Base-by-base conservation (phyloP, 2,329 filamentous ascomycete species). In the Verticillium nonalfalfae region DNA sequence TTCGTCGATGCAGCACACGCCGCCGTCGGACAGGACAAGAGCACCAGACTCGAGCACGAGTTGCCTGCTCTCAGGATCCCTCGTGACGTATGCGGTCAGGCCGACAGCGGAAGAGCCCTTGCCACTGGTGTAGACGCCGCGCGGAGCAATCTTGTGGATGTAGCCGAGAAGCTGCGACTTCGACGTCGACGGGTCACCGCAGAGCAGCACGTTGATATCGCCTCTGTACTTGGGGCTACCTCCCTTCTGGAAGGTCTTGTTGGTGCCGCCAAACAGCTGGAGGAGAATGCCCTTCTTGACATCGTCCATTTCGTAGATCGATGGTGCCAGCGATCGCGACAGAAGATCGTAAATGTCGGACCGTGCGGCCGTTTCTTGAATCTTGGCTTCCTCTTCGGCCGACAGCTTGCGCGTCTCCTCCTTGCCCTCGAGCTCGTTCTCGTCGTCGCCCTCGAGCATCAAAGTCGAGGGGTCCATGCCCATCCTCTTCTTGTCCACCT, bases 221-320 rank as follows among this genome's bases (percentile, higher is more conserved):
- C 95, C 95, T 79, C 95, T 87, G 74, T 99, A 99, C 69, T 90
- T 93, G 7, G 95, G 95, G 71, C 91, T 97, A 62, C 93, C 95
- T 61, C 95, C 95, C 76, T 97, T 98, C 62, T 96, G 86, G 74
- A 99, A 99, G 1, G 91, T 91, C 78, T 99, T 99, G 81, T 99
- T 99, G 38, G 95, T 97, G 61, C 95, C 95, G 40, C 95, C 94
- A 72, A 99, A 99, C 50, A 99, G 85, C 71, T 99, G 95, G 4
- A 99, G 86, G 11, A 99, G 81, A 64, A 99, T 97, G 11, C 95
- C 95, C 78, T 99, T 99, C 82, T 99, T 99, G 57, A 98, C 93
- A 70, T 99, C 95, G 68, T 99, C 95, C 88, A 96, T 90, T 76
- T 99, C 95, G 78, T 96, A 97, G 70, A 99, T 90, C 63, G 93